Evolutionary conservation across 2,329 filamentous ascomycete genomes (phyloP), one percentile per base, ranked within the genome.

Genomic region (Fusarium burgessii): DNA sequence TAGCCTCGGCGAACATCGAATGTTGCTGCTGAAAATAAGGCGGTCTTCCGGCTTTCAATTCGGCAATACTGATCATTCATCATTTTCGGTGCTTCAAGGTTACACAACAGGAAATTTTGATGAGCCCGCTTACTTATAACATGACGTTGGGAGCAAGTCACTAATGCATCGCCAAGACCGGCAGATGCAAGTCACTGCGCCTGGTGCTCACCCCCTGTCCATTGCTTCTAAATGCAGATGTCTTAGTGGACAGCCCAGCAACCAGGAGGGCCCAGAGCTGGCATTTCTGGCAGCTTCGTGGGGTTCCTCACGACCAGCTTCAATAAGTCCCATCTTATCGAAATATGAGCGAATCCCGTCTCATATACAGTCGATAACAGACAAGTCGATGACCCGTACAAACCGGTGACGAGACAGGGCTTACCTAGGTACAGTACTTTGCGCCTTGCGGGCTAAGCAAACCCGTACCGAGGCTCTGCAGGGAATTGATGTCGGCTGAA

Each of bases 61-160:
- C 35, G 49, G 38, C 29, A 58, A 58, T 58, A 47, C 32, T 51
- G 56, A 52, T 66, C 52, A 54, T 43, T 56, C 58, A 49, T 51
- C 63, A 42, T 33, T 59, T 40, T 35, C 38, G 42, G 51, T 36
- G 50, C 46, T 60, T 52, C 56, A 7, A 61, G 54, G 65, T 72
- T 58, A 50, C 61, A 67, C 54, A 47, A 42, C 57, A 64, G 43
- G 29, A 49, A 43, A 51, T 40, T 63, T 27, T 20, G 40, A 40
- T 29, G 35, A 61, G 51, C 60, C 45, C 45, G 45, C 42, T 63
- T 56, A 57, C 42, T 56, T 58, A 61, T 62, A 57, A 52, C 43
- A 72, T 76, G 74, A 76, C 74, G 74, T 75, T 62, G 57, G 29
- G 23, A 74, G 70, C 74, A 73, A 73, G 70, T 76, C 73, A 75